phyloP scores from a whole-genome alignment of 1,284 basidiomycete genomes.

The Schizopora paradoxa region DNA sequence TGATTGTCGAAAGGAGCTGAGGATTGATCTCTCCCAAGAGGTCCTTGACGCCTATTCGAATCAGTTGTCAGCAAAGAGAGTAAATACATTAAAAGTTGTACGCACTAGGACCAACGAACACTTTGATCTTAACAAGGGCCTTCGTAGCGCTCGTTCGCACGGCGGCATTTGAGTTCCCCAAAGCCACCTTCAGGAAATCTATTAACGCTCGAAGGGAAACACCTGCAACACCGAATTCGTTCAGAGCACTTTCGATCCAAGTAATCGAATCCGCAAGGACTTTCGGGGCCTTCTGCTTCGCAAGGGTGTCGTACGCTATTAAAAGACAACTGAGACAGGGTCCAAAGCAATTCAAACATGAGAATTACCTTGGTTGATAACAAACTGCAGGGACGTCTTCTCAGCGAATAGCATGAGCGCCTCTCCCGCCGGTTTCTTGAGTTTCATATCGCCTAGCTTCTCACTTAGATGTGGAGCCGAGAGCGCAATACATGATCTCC shows the following conservation, averaged over 20 bases:
- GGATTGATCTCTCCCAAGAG: slow-evolving; percentile 94
- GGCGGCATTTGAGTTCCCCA: slow-evolving; percentile 92
- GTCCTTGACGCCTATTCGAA: slow-evolving; percentile 72
- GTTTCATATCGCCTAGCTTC: slow-evolving; percentile 94
- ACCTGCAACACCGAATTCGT: slow-evolving; percentile 92
- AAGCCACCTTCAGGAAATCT: slow-evolving; percentile 82
- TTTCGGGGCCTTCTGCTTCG: slow-evolving; percentile 96
- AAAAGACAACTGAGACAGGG: slow-evolving; percentile 17
- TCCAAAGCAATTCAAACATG: background rate
- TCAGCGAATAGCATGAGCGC: slow-evolving; percentile 80
- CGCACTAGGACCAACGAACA: slow-evolving; percentile 88
- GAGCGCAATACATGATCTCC: slow-evolving; percentile 80
- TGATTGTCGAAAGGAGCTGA: slow-evolving; percentile 88
- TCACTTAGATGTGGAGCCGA: slow-evolving; percentile 85
- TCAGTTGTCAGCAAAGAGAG: slow-evolving; percentile 2
- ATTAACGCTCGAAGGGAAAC: slow-evolving; percentile 82
- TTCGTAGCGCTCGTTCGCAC: slow-evolving; percentile 97
- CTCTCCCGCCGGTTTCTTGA: slow-evolving; percentile 97
- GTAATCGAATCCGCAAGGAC: slow-evolving; percentile 87
- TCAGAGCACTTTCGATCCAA: slow-evolving; percentile 86
- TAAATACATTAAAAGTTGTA: slow-evolving; percentile 15
- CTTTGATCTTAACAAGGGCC: slow-evolving; percentile 83
- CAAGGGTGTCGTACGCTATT: slow-evolving; percentile 84
- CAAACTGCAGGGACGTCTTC: slow-evolving; percentile 91
- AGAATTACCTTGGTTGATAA: slow-evolving; percentile 80